Conservation (phyloP, 345 rosid genomes). For the Gossypium sturtianum region DNA sequence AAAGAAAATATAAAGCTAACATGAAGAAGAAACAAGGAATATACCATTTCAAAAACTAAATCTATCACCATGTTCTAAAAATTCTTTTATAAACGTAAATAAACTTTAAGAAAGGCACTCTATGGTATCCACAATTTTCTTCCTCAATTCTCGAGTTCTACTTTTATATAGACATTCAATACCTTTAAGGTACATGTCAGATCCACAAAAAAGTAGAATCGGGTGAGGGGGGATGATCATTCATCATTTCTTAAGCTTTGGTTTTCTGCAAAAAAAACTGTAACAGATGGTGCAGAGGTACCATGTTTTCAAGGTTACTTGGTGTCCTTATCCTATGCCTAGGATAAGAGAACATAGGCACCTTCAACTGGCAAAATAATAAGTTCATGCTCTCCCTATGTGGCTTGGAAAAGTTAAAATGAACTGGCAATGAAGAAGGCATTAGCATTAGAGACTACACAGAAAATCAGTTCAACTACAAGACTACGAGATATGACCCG, state of each 20-base stretch:
- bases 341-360: background rate
- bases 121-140: background rate
- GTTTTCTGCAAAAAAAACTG: background rate
- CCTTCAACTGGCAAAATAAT: background rate
- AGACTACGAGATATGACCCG: background rate
- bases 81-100: background rate
- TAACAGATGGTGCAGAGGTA: background rate
- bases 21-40: background rate
- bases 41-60: background rate
- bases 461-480: background rate
- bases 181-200: background rate
- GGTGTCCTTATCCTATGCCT: background rate
- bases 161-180: background rate
- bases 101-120: background rate
- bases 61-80: background rate
- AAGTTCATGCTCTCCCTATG: background rate
- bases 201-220: background rate
- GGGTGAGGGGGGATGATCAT: background rate
- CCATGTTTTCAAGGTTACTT: background rate
- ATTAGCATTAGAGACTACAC: background rate
- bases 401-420: background rate
- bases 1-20: background rate
- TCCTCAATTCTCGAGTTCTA: background rate
- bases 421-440: background rate
- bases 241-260: slow-evolving; percentile 1